Evolutionary conservation across 768 basidiomycete genomes (phyloP).

Genomic region (Boletellus ananas): DNA sequence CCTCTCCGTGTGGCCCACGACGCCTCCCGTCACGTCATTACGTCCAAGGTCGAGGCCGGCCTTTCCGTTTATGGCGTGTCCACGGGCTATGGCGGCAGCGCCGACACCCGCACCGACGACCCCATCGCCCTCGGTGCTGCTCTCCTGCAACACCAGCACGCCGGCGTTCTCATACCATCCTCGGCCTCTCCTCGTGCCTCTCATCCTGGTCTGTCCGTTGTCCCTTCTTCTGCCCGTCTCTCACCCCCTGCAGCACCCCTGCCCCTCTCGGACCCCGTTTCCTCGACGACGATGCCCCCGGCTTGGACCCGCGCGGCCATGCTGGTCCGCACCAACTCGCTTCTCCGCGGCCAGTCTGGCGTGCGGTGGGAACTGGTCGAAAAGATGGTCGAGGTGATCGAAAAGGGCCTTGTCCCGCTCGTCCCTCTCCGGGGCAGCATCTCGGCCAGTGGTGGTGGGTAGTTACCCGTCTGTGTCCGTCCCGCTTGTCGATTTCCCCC

Average conservation of each 20-base stretch:
- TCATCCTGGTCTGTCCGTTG: constrained; percentile 1
- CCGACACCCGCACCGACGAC: constrained; percentile 77
- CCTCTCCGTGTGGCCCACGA: constrained; percentile 48
- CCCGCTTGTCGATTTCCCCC: constrained; percentile 2
- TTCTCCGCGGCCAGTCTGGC: constrained; percentile 85
- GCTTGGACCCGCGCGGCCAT: constrained; percentile 88
- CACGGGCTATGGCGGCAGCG: constrained; percentile 84
- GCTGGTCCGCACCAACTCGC: constrained; percentile 82
- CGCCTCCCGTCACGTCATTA: constrained; percentile 62
- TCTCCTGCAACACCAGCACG: constrained; percentile 83
- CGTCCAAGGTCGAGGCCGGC: constrained; percentile 61
- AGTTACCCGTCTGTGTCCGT: background rate
- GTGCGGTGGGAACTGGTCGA: constrained; percentile 78
- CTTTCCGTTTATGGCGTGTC: constrained; percentile 82
- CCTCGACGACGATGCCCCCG: constrained; percentile 74
- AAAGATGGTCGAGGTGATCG: constrained; percentile 70
- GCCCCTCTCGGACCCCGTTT: constrained; percentile 67
- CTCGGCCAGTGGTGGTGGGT: constrained; percentile 73
- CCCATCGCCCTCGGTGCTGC: constrained; percentile 71
- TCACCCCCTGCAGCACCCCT: constrained; percentile 31
- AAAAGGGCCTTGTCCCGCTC: constrained; percentile 69
- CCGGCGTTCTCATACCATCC: constrained; percentile 63
- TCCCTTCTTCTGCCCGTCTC: background rate
- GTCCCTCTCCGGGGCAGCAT: constrained; percentile 84
- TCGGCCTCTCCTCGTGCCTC: constrained; percentile 24